Percentiles rank a stretch among this genome's conserved stretches.
Conservation (phyloP, 139 green algal genomes). For the Mychonastes homosphaera region DNA sequence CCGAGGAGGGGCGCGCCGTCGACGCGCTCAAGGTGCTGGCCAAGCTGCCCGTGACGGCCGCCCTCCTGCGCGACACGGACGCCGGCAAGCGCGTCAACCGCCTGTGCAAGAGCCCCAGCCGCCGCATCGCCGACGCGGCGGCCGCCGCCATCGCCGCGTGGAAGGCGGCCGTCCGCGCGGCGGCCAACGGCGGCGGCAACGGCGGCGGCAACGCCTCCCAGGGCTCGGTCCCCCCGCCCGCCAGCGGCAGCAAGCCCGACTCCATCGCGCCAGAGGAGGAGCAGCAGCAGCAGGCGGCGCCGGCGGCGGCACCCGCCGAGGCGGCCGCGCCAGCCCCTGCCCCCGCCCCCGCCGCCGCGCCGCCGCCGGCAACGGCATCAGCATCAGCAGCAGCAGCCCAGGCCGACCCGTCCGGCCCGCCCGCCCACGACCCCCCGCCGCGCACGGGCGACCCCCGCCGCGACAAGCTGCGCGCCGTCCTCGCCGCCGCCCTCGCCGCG, state of each 20-base stretch:
- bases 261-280: slow-evolving; percentile 2
- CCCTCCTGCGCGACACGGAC: slow-evolving; percentile 56
- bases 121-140: slow-evolving; percentile 37
- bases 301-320: neutral
- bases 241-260: neutral
- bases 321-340: neutral
- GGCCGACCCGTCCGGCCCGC: neutral
- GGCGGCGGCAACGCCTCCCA: neutral
- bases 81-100: slow-evolving; percentile 67
- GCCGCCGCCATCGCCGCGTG: slow-evolving; percentile 47
- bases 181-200: neutral
- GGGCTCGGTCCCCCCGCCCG: neutral
- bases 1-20: slow-evolving; percentile 43
- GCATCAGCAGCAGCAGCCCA: slow-evolving; percentile 7
- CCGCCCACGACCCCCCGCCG: too few species aligned
- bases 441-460: slow-evolving; percentile 35
- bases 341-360: too few species aligned
- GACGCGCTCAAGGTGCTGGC: slow-evolving; percentile 48
- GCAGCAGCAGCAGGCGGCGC: neutral
- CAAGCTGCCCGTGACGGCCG: slow-evolving; percentile 39
- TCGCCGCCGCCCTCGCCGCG: slow-evolving; percentile 32
- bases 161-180: slow-evolving; percentile 61
- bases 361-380: slow-evolving; percentile 45
- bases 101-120: slow-evolving; percentile 51
- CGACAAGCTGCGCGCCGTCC: slow-evolving; percentile 43